These are phyloP conservation scores for Pestalotiopsis sp. DNA, from an alignment of 2,329 filamentous ascomycete species.

Conservation along the genomic window DNA sequence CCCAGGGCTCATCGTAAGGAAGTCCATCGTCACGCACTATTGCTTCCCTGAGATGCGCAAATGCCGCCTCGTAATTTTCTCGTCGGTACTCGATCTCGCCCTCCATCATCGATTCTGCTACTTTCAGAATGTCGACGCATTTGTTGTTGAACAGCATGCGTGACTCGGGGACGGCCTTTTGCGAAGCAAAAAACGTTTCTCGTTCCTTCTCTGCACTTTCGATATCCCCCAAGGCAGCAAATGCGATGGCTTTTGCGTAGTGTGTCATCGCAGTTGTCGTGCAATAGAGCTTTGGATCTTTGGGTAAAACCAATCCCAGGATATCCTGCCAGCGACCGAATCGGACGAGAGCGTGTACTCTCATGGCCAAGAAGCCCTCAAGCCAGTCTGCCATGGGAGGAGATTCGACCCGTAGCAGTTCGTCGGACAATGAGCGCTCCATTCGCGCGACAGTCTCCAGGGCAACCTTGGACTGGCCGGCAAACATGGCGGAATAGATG, in stretches of 20 bases:
- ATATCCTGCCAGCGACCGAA: slow-evolving; percentile 74
- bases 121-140: slow-evolving; percentile 60
- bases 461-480: slow-evolving; percentile 62
- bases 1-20: slow-evolving; percentile 75
- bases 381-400: slow-evolving; percentile 81
- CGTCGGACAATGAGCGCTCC: slow-evolving; percentile 62
- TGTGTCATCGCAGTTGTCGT: slow-evolving; percentile 67
- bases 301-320: slow-evolving; percentile 53
- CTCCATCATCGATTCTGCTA: slow-evolving; percentile 68
- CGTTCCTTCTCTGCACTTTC: slow-evolving; percentile 54
- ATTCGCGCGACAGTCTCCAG: slow-evolving; percentile 60
- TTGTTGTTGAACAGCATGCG: slow-evolving; percentile 71
- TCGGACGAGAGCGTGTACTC: slow-evolving; percentile 68
- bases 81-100: slow-evolving; percentile 73
- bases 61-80: slow-evolving; percentile 58
- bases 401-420: slow-evolving; percentile 61
- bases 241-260: slow-evolving; percentile 69
- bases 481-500: slow-evolving; percentile 78
- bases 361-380: slow-evolving; percentile 68
- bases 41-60: slow-evolving; percentile 55
- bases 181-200: slow-evolving; percentile 49
- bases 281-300: slow-evolving; percentile 63
- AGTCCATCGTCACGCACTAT: slow-evolving; percentile 62
- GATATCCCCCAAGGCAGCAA: slow-evolving; percentile 57
- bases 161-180: slow-evolving; percentile 52